phyloP scores from a whole-genome alignment of 2,329 filamentous ascomycete species.

The Paecilomyces sp. region DNA sequence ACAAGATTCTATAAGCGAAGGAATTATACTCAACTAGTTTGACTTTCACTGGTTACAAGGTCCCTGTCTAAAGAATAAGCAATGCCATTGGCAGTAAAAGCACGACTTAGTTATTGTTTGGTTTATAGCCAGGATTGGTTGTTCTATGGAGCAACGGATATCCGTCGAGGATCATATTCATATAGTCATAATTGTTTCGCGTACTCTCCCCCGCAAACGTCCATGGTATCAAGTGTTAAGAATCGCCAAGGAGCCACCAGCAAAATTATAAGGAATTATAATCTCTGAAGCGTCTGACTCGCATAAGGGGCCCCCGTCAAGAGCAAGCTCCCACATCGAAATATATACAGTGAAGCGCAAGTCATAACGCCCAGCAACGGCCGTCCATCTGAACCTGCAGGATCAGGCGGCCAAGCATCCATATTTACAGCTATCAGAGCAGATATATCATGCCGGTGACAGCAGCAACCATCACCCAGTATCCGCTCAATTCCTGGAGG shows the following conservation, averaged over 20 bases:
- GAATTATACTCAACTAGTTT: no score
- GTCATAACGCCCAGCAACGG: not conserved
- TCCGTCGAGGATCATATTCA: not conserved
- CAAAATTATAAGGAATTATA: not conserved
- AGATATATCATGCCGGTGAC: not conserved
- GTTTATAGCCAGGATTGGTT: not conserved
- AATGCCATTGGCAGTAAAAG: no score
- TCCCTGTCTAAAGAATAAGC: no score
- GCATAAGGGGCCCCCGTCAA: not conserved
- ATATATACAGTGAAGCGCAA: not conserved
- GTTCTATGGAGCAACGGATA: not conserved
- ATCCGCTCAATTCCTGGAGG: conserved; percentile 28
- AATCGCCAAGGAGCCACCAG: not conserved
- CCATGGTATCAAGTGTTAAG: not conserved
- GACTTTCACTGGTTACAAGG: no score
- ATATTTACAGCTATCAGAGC: not conserved
- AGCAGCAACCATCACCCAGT: conserved; percentile 30
- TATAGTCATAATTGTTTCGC: not conserved
- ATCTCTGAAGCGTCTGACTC: not conserved
- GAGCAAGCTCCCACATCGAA: not conserved
- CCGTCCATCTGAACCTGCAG: not conserved
- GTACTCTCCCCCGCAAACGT: not conserved
- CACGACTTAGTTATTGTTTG: no score
- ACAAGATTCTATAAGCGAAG: no score
- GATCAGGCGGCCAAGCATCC: not conserved